Evolutionary conservation across 2,329 filamentous ascomycete species (phyloP).

Genomic region (Elsinoe australis): DNA sequence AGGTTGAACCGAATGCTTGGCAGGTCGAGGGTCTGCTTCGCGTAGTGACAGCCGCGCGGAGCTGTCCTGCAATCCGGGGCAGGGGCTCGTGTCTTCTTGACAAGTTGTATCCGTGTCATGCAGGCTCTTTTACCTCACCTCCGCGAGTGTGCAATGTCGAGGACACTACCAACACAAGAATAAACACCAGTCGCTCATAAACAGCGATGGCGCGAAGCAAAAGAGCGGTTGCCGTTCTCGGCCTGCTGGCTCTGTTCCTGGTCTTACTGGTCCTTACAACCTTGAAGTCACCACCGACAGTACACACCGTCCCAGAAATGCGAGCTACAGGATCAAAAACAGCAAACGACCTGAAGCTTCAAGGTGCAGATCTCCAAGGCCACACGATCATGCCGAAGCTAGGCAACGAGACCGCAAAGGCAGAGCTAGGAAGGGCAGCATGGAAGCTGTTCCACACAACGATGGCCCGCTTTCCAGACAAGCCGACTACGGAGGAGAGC

Average conservation of each 20-base stretch:
- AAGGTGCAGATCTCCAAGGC: slow-evolving; percentile 45
- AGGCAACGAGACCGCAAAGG: slow-evolving; percentile 75
- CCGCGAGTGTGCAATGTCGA: too few species aligned
- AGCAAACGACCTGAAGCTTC: slow-evolving; percentile 24
- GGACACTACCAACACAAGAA: too few species aligned
- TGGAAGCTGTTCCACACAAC: slow-evolving; percentile 62
- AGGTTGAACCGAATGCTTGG: too few species aligned
- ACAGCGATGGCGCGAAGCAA: slow-evolving; percentile 5
- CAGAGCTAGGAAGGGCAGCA: slow-evolving; percentile 56
- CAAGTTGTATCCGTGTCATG: not conserved
- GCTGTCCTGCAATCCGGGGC: not conserved
- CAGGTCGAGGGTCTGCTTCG: too few species aligned
- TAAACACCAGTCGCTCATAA: not conserved
- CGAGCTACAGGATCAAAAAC: slow-evolving; percentile 19
- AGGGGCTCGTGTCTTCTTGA: not conserved
- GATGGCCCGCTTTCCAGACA: slow-evolving; percentile 58
- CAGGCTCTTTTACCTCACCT: too few species aligned
- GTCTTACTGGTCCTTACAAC: slow-evolving; percentile 11
- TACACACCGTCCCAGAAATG: slow-evolving; percentile 16
- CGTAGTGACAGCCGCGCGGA: not conserved
- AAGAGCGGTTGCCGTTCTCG: slow-evolving; percentile 4
- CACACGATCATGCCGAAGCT: slow-evolving; percentile 71
- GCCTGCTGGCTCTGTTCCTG: slow-evolving; percentile 13
- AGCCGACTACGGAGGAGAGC: slow-evolving; percentile 53
- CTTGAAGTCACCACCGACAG: not conserved